Evolutionary conservation across 192 early-diverging fungal genomes (phyloP).

Genomic region (Linnemannia exigua): DNA sequence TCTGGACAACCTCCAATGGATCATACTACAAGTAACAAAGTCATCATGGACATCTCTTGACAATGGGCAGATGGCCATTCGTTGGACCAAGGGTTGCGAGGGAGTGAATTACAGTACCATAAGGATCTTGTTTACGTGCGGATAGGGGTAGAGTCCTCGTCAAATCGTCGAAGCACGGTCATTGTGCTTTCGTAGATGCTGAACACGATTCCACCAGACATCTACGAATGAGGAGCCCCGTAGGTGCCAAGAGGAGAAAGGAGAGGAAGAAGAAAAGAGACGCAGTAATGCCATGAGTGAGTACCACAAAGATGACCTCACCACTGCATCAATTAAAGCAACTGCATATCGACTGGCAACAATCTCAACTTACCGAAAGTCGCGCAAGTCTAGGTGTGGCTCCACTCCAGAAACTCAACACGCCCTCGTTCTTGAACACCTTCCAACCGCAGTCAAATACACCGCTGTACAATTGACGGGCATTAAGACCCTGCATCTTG

Average conservation of each 20-base stretch:
- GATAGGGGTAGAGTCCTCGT: conserved; percentile 16
- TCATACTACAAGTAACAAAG: background rate
- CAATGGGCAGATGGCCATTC: background rate
- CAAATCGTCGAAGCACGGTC: conserved; percentile 21
- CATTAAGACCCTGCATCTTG: conserved; percentile 91
- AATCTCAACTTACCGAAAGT: conserved; percentile 26
- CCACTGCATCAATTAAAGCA: background rate
- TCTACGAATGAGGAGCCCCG: conserved; percentile 50
- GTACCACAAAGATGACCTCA: background rate
- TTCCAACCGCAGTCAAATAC: conserved; percentile 81
- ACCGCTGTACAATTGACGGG: conserved; percentile 74
- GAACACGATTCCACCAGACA: conserved; percentile 91
- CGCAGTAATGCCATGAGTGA: conserved; percentile 16
- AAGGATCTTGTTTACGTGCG: background rate
- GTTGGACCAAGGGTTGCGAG: background rate
- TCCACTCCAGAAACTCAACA: conserved; percentile 94
- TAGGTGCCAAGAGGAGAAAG: background rate
- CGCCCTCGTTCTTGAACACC: conserved; percentile 82
- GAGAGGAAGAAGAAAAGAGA: background rate
- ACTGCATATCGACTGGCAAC: background rate
- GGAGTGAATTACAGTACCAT: background rate
- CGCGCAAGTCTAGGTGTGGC: conserved; percentile 89
- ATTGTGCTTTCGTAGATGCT: conserved; percentile 84
- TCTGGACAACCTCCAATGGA: background rate
- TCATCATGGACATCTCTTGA: background rate